These are phyloP conservation scores for Umbelopsis sp. DNA, from an alignment of 371 early-diverging fungal genomes.

Conservation along the genomic window DNA sequence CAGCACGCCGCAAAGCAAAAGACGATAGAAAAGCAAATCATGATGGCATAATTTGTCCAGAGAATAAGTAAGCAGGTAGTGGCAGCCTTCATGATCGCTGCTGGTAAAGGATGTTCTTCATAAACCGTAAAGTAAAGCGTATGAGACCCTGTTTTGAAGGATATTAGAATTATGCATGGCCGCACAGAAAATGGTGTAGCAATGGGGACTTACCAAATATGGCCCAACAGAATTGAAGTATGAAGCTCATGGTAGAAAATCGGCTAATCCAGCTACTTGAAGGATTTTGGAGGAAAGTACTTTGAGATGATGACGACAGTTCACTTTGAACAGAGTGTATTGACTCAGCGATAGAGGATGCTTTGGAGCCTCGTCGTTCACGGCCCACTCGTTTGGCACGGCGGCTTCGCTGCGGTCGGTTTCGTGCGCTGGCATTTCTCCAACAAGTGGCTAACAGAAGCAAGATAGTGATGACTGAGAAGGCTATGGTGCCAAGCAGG, in stretches of 20 bases:
- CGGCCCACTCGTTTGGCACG: slow-evolving; percentile 15
- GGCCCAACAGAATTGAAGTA: slow-evolving; percentile 25
- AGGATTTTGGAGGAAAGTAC: slow-evolving; percentile 25
- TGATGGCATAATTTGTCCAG: slow-evolving; percentile 30
- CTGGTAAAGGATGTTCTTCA: slow-evolving; percentile 22
- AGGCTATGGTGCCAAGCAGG: slow-evolving; percentile 19
- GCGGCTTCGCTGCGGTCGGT: slow-evolving; percentile 11
- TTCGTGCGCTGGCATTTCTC: slow-evolving; percentile 9
- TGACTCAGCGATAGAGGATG: slow-evolving; percentile 2
- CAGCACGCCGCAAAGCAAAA: slow-evolving; percentile 30
- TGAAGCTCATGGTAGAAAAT: slow-evolving; percentile 9
- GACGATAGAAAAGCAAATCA: slow-evolving; percentile 25
- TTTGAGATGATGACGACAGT: slow-evolving; percentile 9
- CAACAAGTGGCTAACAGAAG: slow-evolving; percentile 23
- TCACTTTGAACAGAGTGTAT: not conserved
- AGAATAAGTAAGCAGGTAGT: slow-evolving; percentile 26
- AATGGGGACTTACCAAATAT: slow-evolving; percentile 23
- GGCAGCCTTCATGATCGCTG: slow-evolving; percentile 23
- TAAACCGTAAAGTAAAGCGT: slow-evolving; percentile 22
- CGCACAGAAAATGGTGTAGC: not conserved
- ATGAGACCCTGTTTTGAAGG: slow-evolving; percentile 25
- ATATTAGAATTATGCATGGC: not conserved
- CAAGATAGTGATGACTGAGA: slow-evolving; percentile 22
- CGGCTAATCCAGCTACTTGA: slow-evolving; percentile 11
- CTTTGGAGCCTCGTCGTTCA: slow-evolving; percentile 1